A percentile compares a stretch with the other conserved stretches of the same genome.
Conservation (phyloP, 495 filamentous ascomycete species). For the Cudoniella acicularis region DNA sequence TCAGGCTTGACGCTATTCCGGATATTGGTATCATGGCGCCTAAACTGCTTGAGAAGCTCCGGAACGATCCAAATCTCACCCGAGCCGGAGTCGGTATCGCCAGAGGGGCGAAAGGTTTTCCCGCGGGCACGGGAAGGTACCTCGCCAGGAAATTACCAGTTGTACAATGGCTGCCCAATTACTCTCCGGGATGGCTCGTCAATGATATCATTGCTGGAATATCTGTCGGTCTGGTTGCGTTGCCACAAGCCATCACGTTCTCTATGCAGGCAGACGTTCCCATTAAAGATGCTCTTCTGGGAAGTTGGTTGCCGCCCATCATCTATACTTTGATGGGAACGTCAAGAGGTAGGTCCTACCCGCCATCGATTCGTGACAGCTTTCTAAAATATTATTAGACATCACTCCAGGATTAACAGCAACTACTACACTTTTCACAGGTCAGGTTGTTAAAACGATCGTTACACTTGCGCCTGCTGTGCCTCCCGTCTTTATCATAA, state of each 20-base stretch:
- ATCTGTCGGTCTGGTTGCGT: slow-evolving; percentile 7
- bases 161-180: slow-evolving; percentile 11
- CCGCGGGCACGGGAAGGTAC: slow-evolving; percentile 11
- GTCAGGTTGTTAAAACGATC: neutral
- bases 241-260: slow-evolving; percentile 13
- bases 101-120: slow-evolving; percentile 1
- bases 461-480: neutral
- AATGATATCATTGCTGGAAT: slow-evolving; percentile 14
- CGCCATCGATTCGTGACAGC: neutral
- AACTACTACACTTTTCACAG: slow-evolving; percentile 1
- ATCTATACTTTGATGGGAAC: slow-evolving; percentile 16
- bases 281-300: slow-evolving; percentile 8
- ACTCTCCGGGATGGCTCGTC: slow-evolving; percentile 14
- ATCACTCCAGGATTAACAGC: slow-evolving; percentile 10
- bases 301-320: slow-evolving; percentile 11
- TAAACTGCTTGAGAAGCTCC: neutral
- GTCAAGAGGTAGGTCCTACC: slow-evolving; percentile 6
- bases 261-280: slow-evolving; percentile 4
- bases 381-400: slow-evolving; percentile 6
- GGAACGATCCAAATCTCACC: slow-evolving; percentile 7
- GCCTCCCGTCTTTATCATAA: neutral
- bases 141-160: slow-evolving; percentile 13
- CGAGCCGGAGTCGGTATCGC: slow-evolving; percentile 6
- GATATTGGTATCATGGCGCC: neutral
- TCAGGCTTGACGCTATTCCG: neutral